Evolutionary conservation across 257 asterid genomes (phyloP).

Genomic region (Lycium ferocissimum): DNA sequence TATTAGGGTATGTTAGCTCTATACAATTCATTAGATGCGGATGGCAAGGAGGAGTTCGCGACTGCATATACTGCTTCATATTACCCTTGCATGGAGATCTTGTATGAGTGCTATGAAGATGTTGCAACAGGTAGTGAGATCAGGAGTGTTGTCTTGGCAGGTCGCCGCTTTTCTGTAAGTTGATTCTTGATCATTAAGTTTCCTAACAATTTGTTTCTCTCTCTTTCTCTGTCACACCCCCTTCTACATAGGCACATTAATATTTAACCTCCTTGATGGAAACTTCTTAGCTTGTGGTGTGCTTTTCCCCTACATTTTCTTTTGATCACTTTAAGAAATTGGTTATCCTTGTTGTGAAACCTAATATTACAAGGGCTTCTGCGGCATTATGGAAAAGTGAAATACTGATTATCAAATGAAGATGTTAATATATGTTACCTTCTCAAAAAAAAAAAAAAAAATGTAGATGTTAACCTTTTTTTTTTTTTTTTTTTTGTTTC

Average conservation of each 20-base stretch:
- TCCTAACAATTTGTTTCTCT: background rate
- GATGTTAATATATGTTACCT: background rate
- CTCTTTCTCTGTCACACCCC: no score
- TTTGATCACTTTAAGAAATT: background rate
- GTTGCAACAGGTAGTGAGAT: constrained; percentile 95
- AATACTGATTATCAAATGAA: background rate
- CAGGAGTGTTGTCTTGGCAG: constrained; percentile 94
- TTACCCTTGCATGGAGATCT: constrained; percentile 97
- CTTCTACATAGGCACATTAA: no score
- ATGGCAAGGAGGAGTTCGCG: constrained; percentile 80
- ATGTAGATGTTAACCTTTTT: background rate
- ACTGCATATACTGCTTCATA: constrained; percentile 85
- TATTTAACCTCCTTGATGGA: background rate
- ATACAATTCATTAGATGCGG: constrained; percentile 71
- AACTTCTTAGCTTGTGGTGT: background rate
- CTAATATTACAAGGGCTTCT: constrained; percentile 5
- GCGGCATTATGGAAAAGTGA: background rate
- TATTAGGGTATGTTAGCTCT: constrained; percentile 87
- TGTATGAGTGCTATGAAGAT: constrained; percentile 95
- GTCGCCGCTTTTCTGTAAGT: constrained; percentile 89
- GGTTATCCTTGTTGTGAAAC: background rate
- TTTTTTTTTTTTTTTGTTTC: no score
- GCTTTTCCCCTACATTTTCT: background rate
- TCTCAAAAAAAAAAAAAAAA: background rate
- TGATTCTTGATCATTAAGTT: background rate